These are phyloP conservation scores for Venturia nashicola DNA, from an alignment of 2,329 filamentous ascomycete species.

Conservation along the genomic window DNA sequence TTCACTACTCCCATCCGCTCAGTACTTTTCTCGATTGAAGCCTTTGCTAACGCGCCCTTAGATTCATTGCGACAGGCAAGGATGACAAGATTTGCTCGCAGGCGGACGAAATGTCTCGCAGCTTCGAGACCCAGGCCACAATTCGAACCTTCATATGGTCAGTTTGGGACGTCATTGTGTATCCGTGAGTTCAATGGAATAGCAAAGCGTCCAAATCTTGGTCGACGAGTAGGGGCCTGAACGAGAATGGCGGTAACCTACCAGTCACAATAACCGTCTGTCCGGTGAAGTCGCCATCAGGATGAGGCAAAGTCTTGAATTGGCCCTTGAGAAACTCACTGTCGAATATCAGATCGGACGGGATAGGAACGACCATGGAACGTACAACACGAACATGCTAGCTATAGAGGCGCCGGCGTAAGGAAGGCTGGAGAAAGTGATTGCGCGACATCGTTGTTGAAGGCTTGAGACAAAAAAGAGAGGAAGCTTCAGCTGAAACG, in stretches of 20 bases:
- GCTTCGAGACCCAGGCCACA: conserved; percentile 35
- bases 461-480: background rate
- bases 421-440: background rate
- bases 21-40: conserved; percentile 25
- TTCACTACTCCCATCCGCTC: conserved; percentile 23
- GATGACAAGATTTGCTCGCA: conserved; percentile 31
- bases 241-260: conserved; percentile 9
- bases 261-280: conserved; percentile 34
- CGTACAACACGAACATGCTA: background rate
- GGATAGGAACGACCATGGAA: background rate
- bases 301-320: background rate
- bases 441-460: background rate
- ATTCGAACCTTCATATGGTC: conserved; percentile 33
- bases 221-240: too few relatives aligned
- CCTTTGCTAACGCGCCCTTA: conserved; percentile 33
- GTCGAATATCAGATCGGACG: background rate
- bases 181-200: too few relatives aligned
- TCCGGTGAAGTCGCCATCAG: conserved; percentile 13
- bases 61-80: conserved; percentile 30
- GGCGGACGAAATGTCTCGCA: conserved; percentile 27
- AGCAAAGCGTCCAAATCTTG: too few relatives aligned
- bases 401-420: background rate
- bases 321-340: background rate
- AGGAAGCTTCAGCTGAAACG: background rate
- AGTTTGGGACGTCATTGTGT: background rate